Evolutionary conservation across 192 early-diverging fungal genomes (phyloP), one percentile per base, ranked within the genome.

Genomic region (Dissophora globulifera): DNA sequence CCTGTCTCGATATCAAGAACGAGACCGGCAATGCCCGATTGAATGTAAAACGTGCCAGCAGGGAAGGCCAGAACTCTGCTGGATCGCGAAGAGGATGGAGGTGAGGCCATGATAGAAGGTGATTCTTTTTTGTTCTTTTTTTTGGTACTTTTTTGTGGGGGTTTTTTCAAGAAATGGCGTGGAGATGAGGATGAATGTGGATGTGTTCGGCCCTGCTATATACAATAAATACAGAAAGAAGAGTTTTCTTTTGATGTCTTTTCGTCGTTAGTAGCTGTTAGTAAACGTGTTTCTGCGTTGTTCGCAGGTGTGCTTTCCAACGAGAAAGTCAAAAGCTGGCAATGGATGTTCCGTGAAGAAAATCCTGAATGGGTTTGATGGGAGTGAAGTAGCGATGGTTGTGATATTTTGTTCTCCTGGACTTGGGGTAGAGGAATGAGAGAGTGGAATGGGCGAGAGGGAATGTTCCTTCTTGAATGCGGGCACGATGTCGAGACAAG

Each of bases 21-120:
- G 30, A 76, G 72, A 16, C 58, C 58, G 11, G 60, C 69, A 66
- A 65, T 67, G 52, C 57, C 45, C 10, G 62, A 62, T 38, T 62
- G 72, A 64, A 76, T 76, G 40, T 62, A 56, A 55, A 76, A 76
- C 17, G 49, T 46, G 15, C 62, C 72, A 22, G 25, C 58, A 32
- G 72, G 72, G 52, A 76, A 76, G 50, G 62, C 51, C 62, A 75
- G 50, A 42, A 74, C 62, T 26, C 57, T 58, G 62, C 71, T 75
- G 42, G 71, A 65, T 47, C 62, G 41, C 15, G 43, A 27, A 31
- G 58, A 49, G 32, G 59, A 43, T 49, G 59, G 27, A 51, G 60
- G 60, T 13, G 69, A 64, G 29, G 60, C 52, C 52, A 43, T 67
- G 45, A 33, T 66, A 40, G 19, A 54, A 38, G 35, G 35, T 33